Evolutionary conservation across 2,329 filamentous ascomycete species (phyloP).

Genomic region (Neofusicoccum cordaticola): DNA sequence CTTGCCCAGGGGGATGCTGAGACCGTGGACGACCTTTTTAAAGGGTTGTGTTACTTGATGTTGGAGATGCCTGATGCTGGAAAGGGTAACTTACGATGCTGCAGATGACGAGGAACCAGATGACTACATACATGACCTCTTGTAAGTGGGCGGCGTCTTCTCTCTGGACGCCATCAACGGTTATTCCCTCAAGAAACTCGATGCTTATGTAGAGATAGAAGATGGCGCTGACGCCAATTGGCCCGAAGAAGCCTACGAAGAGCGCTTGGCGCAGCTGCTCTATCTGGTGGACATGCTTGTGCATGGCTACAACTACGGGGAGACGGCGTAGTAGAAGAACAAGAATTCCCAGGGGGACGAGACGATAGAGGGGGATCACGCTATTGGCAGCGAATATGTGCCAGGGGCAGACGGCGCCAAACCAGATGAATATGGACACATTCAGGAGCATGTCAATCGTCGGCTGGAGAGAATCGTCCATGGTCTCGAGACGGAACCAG

Average conservation of each 20-base stretch:
- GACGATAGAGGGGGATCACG: constrained; percentile 69
- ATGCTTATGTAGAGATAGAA: constrained; percentile 83
- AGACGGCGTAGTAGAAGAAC: constrained; percentile 75
- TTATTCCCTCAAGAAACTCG: constrained; percentile 65
- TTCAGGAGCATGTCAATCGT: constrained; percentile 95
- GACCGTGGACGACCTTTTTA: constrained; percentile 61
- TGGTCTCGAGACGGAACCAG: constrained; percentile 86
- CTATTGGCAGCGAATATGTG: constrained; percentile 62
- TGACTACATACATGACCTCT: constrained; percentile 67
- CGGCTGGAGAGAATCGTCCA: constrained; percentile 88
- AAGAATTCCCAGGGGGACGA: constrained; percentile 70
- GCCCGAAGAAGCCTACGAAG: constrained; percentile 91
- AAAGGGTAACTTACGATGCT: constrained; percentile 64
- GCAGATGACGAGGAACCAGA: constrained; percentile 84
- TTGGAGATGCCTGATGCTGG: not conserved
- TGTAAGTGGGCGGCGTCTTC: constrained; percentile 64
- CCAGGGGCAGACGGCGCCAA: constrained; percentile 84
- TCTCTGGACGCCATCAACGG: constrained; percentile 59
- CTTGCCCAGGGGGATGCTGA: constrained; percentile 76
- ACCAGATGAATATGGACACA: constrained; percentile 85
- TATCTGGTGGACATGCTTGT: constrained; percentile 76
- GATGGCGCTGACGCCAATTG: constrained; percentile 84
- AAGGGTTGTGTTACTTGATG: no score
- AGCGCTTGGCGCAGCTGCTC: constrained; percentile 69
- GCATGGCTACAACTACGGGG: constrained; percentile 71